Conservation (phyloP, 495 filamentous ascomycete genomes). For the Daldinia concentrica region DNA sequence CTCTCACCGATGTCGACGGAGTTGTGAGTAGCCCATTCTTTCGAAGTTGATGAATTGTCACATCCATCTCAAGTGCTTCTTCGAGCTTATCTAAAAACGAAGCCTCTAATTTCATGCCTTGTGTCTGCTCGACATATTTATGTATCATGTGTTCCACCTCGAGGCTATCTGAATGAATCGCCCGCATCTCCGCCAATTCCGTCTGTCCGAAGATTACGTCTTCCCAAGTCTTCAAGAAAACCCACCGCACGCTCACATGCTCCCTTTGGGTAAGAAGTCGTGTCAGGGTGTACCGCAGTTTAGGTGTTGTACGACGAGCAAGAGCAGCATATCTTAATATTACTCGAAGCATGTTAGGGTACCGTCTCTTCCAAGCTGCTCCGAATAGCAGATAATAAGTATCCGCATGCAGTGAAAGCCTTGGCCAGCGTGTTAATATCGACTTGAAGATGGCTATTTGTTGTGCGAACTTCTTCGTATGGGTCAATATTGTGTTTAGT, state of each 20-base stretch:
- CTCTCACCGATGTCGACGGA: constrained; percentile 14
- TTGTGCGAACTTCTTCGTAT: constrained; percentile 40
- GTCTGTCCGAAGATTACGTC: constrained; percentile 37
- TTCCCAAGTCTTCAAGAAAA: constrained; percentile 38
- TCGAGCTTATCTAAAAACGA: constrained; percentile 19
- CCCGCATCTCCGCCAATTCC: constrained; percentile 32
- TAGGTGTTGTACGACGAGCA: constrained; percentile 10
- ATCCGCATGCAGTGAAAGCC: constrained; percentile 21
- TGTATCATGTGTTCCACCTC: constrained; percentile 15
- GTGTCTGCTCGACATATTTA: constrained; percentile 15
- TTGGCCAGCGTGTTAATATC: constrained; percentile 20
- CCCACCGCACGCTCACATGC: not conserved
- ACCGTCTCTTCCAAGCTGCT: constrained; percentile 40
- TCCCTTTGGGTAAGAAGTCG: constrained; percentile 9
- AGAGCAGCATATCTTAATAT: constrained; percentile 52
- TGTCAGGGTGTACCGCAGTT: constrained; percentile 40
- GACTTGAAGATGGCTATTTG: constrained; percentile 32
- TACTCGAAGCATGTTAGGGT: constrained; percentile 50
- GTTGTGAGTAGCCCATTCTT: constrained; percentile 8
- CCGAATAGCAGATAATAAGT: constrained; percentile 49
- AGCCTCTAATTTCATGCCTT: constrained; percentile 4
- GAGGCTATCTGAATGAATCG: not conserved
- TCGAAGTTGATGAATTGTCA: constrained; percentile 28
- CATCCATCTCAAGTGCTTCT: constrained; percentile 35
- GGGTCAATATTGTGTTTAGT: constrained; percentile 51